Evolutionary conservation across 805 yeast species (phyloP).

Genomic region (Wickerhamomyces ciferrii): DNA sequence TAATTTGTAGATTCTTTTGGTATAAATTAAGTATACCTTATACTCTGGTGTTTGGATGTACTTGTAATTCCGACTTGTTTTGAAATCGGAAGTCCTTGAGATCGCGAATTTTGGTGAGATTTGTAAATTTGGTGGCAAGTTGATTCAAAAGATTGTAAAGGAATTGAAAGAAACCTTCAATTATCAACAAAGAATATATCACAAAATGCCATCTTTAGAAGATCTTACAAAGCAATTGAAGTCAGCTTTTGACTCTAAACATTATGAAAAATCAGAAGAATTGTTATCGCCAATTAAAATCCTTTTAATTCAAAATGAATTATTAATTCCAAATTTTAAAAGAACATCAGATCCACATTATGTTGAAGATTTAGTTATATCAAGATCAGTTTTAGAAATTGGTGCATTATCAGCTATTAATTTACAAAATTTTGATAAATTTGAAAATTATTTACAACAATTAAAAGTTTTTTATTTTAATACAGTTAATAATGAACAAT

Average conservation of each 20-base stretch:
- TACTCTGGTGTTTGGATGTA: background rate
- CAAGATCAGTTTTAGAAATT: constrained; percentile 80
- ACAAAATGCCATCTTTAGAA: constrained; percentile 46
- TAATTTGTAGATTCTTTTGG: background rate
- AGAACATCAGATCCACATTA: constrained; percentile 32
- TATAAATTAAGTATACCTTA: no score
- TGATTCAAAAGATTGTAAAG: background rate
- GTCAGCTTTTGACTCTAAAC: constrained; percentile 51
- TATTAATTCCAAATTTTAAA: constrained; percentile 61
- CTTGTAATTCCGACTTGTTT: background rate
- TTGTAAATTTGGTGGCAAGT: background rate
- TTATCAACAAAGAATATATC: background rate
- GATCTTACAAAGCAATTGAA: constrained; percentile 67
- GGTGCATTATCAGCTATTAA: constrained; percentile 81
- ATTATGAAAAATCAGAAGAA: constrained; percentile 55
- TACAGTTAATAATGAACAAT: constrained; percentile 22
- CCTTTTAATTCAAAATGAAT: constrained; percentile 69
- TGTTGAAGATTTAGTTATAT: constrained; percentile 65
- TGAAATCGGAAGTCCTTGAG: background rate
- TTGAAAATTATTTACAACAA: constrained; percentile 68
- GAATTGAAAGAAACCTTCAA: background rate
- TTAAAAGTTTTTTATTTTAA: constrained; percentile 71
- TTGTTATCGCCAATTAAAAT: constrained; percentile 70
- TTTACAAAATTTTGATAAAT: constrained; percentile 52
- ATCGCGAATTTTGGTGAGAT: background rate